These are phyloP conservation scores for Tetradesmus lagerheimii DNA, from an alignment of 139 green algal genomes.

Conservation along the genomic window DNA sequence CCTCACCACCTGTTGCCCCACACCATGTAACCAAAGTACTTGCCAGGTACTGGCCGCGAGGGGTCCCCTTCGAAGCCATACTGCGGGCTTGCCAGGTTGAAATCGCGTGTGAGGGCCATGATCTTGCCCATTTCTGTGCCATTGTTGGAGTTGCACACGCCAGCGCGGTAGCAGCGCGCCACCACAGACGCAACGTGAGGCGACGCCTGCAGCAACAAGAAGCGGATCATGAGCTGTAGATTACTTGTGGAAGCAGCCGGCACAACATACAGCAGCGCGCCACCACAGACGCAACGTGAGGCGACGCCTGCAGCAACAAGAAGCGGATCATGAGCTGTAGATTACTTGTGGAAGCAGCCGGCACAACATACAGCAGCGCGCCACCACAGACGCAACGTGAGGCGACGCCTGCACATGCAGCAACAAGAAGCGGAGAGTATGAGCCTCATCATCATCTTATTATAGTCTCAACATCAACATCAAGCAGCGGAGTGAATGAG, in stretches of 20 bases:
- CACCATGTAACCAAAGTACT: slow-evolving; percentile 47
- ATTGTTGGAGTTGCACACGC: slow-evolving; percentile 27
- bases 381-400: slow-evolving; percentile 27
- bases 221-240: too few species aligned
- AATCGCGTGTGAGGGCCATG: not conserved
- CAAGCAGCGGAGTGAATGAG: too few species aligned
- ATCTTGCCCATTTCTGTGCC: slow-evolving; percentile 33
- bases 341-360: too few species aligned
- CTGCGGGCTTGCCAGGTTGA: slow-evolving; percentile 1
- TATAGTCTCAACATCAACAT: too few species aligned
- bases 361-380: too few species aligned
- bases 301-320: not conserved
- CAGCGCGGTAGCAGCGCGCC: slow-evolving; percentile 42
- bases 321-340: too few species aligned
- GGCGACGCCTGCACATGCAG: slow-evolving; percentile 14
- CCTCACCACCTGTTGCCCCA: slow-evolving; percentile 50
- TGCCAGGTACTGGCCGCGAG: not conserved
- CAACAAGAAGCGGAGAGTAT: too few species aligned
- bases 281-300: slow-evolving; percentile 27
- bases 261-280: slow-evolving; percentile 51
- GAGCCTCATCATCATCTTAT: too few species aligned
- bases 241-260: too few species aligned
- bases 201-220: not conserved
- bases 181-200: slow-evolving; percentile 32
- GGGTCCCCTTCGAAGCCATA: slow-evolving; percentile 46